Evolutionary conservation across 2,329 filamentous ascomycete species (phyloP), one percentile per base, ranked within the genome.

Genomic region (Monosporascus sp.): DNA sequence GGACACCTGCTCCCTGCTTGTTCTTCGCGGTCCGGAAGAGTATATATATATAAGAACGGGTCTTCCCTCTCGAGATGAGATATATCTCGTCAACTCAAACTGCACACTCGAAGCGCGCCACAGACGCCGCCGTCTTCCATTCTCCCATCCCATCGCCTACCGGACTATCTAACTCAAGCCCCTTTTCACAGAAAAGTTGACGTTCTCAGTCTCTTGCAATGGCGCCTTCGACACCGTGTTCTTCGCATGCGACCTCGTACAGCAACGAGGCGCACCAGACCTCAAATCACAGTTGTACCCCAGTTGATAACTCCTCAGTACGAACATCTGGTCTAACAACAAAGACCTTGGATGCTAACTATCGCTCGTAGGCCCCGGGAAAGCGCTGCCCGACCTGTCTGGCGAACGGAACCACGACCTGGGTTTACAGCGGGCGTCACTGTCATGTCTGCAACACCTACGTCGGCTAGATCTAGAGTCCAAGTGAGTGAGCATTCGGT

Each of bases 401-500:
- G 38, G 57, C 40, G 0, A 54, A 53, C 6, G 61, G 61, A 15
- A 44, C 45, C 7, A 59, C 61, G 41, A 50, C 50, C 18, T 63
- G 60, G 60, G 59, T 63, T 11, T 56, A 62, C 17, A 48, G 59
- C 24, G 61, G 61, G n/a, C 52, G 60, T 48, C 56, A 55, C n/a
- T 63, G 61, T 51, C 57, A 51, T n/a, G 50, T 58, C 47, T 63
- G 61, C 47, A 59, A 58, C 22, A 63, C 60, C 40, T 63, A 62
- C 46, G 55, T 63, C 40, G 6, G 53, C 22, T 63, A 56, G 51
- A 38, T 2, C 45, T 28, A 35, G 37, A 24, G 26, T 28, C 20
- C 37, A 28, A 43, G 37, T 28, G 15, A 18, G 37, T 28, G 26
- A 24, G 37, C n/a, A 8, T n/a, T 24, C n/a, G 26, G 26, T n/a